Base-by-base conservation (phyloP, 1,284 basidiomycete species). In the Rugiboletus extremiorientalis region DNA sequence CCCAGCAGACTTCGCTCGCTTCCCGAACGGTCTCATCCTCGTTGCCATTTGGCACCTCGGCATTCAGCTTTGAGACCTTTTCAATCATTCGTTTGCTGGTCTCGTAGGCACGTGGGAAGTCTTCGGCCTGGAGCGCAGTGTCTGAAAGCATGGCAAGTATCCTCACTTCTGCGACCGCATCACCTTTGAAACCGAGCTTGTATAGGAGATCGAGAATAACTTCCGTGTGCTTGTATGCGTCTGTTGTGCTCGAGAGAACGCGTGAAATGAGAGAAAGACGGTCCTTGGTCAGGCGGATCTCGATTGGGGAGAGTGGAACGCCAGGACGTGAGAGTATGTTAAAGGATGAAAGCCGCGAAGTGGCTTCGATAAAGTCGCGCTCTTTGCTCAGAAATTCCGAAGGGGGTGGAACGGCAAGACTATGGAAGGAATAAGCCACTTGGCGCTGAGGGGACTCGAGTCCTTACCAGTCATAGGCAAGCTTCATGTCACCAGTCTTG, bases 281-380 rank as follows among this genome's bases (percentile, higher is more conserved):
- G 72, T 96, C 90, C 62, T 90, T 89, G 30, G 91, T 91, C 38
- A 96, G 80, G 12, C 94, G 87, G 59, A 98, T 94, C 72, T 97
- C 93, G 59, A 96, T 84, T 0, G 95, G 95, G 7, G 92, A 84
- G 52, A 97, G 86, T 4, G 86, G 82, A 38, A 89, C 84, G 36
- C 91, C 89, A 10, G 84, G 84, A 23, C 84, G 81, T 16, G 91
- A 88, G 65, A 80, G 80, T 54, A 95, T 79, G 60, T 92, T 90
- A 79, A 90, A 92, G 27, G 92, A 89, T 41, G 86, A 86, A 50
- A 98, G 83, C 34, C 91, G 83, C 54, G 89, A 89, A 1, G 96
- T 98, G 3, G 95, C 95, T 76, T 97, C 94, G 60, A 98, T 96
- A 72, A 97, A 97, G 60, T 94, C 89, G 56, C 88, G 89, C 71